phyloP scores from a whole-genome alignment of 352 stramenopile genomes.

The Lagenidium giganteum region DNA sequence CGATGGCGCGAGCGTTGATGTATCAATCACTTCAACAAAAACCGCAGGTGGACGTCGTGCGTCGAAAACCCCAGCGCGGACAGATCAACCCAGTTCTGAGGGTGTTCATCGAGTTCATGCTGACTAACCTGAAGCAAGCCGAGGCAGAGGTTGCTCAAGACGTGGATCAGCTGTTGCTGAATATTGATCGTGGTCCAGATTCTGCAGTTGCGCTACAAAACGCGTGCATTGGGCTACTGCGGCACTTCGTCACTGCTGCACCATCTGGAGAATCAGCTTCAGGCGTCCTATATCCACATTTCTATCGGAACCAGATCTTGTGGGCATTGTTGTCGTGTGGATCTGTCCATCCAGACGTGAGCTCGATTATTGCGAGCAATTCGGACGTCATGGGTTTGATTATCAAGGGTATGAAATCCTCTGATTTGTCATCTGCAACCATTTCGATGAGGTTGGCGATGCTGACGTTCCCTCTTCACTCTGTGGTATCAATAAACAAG shows the following conservation, averaged over 20 bases:
- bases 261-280: not conserved
- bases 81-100: constrained; percentile 34
- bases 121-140: constrained; percentile 42
- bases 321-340: constrained; percentile 55
- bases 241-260: constrained; percentile 31
- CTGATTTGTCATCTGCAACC: constrained; percentile 45
- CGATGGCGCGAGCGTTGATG: constrained; percentile 59
- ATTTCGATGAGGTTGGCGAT: constrained; percentile 64
- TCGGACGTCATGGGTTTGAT: constrained; percentile 36
- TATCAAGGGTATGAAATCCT: constrained; percentile 45
- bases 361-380: constrained; percentile 41
- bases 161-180: not conserved
- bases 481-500: constrained; percentile 55
- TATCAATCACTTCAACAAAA: constrained; percentile 70
- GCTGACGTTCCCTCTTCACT: constrained; percentile 64
- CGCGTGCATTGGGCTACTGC: constrained; percentile 43
- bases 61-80: not conserved
- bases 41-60: not conserved
- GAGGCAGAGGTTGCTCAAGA: constrained; percentile 3
- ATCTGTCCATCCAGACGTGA: constrained; percentile 45
- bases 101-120: constrained; percentile 37
- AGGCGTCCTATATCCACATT: constrained; percentile 25
- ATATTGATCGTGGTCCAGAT: not conserved
- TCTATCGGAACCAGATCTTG: constrained; percentile 59
- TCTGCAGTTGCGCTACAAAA: constrained; percentile 31